These are phyloP conservation scores for Aspergillus spinulosporus DNA, from an alignment of 2,329 filamentous ascomycete genomes.

Conservation along the genomic window DNA sequence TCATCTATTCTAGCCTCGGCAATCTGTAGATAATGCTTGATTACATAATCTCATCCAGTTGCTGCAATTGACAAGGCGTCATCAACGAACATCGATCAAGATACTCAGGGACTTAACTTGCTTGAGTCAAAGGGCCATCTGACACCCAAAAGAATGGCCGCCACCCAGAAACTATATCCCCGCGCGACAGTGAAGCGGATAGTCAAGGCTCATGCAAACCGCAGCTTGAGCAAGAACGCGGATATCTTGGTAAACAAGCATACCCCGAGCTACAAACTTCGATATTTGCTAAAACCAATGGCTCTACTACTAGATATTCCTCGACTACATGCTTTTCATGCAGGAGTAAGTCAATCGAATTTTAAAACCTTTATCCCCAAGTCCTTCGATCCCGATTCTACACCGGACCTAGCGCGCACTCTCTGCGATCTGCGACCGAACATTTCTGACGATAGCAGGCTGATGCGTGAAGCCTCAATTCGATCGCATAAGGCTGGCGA, in stretches of 20 bases:
- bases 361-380: background rate
- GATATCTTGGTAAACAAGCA: slow-evolving; percentile 69
- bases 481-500: slow-evolving; percentile 73
- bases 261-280: background rate
- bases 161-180: slow-evolving; percentile 75
- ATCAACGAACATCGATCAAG: background rate
- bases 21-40: background rate
- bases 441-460: slow-evolving; percentile 46
- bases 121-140: background rate
- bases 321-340: slow-evolving; percentile 82
- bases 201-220: slow-evolving; percentile 81
- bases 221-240: slow-evolving; percentile 77
- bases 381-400: background rate
- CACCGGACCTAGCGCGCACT: background rate
- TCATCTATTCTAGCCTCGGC: background rate
- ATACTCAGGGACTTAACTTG: background rate
- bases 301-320: slow-evolving; percentile 63
- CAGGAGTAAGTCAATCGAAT: slow-evolving; percentile 53
- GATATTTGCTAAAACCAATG: slow-evolving; percentile 5
- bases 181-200: slow-evolving; percentile 84
- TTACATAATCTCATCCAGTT: background rate
- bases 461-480: slow-evolving; percentile 78
- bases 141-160: slow-evolving; percentile 52
- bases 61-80: background rate
- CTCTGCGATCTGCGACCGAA: background rate